Evolutionary conservation across 805 yeast genomes (phyloP), one percentile per base, ranked within the genome.

Genomic region (Starmerella geochares): DNA sequence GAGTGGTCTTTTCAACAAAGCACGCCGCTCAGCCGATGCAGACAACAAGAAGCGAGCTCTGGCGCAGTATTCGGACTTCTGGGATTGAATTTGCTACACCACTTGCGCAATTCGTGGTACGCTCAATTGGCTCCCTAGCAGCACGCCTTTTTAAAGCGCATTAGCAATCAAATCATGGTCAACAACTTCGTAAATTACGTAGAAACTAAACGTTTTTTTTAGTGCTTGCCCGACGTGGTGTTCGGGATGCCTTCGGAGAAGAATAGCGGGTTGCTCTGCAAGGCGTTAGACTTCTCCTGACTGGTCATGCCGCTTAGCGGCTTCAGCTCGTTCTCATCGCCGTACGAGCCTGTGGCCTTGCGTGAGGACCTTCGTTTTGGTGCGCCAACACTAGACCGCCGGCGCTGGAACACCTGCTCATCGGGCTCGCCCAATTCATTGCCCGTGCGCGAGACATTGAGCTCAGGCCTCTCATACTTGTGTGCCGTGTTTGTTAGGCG

Each of bases 331-430:
- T 42, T 27, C 29, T 27, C 46, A 14, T 38, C 53, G 24, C 55
- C 55, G 31, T 32, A 53, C 3, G 56, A 53, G 9, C 56, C 56
- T 2, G 56, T 53, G 32, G 56, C 56, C 39, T 47, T 50, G 9
- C 56, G 49, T 2, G 56, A 53, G 8, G 49, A 19, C 14, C 52
- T 36, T 5, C 54, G 51, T 32, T 25, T 33, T 32, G 39, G 25
- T 3, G 43, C 19, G 29, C 33, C 44, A 7, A 50, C 54, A 21
- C 56, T 53, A 7, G 54, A 47, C 11, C 56, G 48, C 19, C 56
- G 51, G 21, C 54, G 51, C 37, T 50, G 52, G 21, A 47, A 17
- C 17, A 53, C 50, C 19, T 43, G 16, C n/a, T 50, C 52, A 17
- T 46, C 42, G 40, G 42, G 29, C 43, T 47, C 25, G 19, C 48